These are phyloP conservation scores for Ganoderma leucocontextum DNA, from an alignment of 1,284 basidiomycete genomes.

Conservation along the genomic window DNA sequence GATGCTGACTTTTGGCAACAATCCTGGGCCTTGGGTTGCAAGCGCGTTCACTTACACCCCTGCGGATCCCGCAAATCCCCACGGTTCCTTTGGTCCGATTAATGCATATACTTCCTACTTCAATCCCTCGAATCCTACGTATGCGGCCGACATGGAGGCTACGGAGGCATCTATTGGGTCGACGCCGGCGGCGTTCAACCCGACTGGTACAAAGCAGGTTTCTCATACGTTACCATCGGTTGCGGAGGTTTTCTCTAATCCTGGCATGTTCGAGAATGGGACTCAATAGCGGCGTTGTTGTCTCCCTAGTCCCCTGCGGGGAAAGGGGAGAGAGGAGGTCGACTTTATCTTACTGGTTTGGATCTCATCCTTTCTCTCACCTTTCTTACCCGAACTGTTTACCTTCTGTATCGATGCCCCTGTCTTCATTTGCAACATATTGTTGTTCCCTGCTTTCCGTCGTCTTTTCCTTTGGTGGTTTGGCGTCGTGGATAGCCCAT, in stretches of 20 bases:
- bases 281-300: constrained; percentile 33
- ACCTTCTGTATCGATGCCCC: constrained; percentile 33
- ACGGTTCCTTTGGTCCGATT: constrained; percentile 8
- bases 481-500: constrained; percentile 32
- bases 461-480: constrained; percentile 18
- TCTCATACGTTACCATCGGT: constrained; percentile 27
- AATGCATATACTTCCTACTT: constrained; percentile 11
- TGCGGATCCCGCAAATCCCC: constrained; percentile 29
- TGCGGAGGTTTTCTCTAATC: constrained; percentile 30
- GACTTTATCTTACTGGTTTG: constrained; percentile 29
- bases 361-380: constrained; percentile 19
- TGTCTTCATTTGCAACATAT: constrained; percentile 24
- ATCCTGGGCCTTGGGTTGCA: constrained; percentile 29
- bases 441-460: constrained; percentile 18
- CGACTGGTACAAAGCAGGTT: constrained; percentile 16
- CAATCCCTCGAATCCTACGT: constrained; percentile 15
- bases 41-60: constrained; percentile 21
- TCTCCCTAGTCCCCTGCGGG: constrained; percentile 37
- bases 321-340: constrained; percentile 39
- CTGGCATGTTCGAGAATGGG: constrained; percentile 27
- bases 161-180: constrained; percentile 13
- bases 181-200: constrained; percentile 19
- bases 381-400: constrained; percentile 24
- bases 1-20: constrained; percentile 29
- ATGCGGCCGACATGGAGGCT: constrained; percentile 15